A percentile compares a stretch with the other conserved stretches of the same genome.
phyloP scores from a whole-genome alignment of 306 rosid genomes.

The Vigna unguiculata region DNA sequence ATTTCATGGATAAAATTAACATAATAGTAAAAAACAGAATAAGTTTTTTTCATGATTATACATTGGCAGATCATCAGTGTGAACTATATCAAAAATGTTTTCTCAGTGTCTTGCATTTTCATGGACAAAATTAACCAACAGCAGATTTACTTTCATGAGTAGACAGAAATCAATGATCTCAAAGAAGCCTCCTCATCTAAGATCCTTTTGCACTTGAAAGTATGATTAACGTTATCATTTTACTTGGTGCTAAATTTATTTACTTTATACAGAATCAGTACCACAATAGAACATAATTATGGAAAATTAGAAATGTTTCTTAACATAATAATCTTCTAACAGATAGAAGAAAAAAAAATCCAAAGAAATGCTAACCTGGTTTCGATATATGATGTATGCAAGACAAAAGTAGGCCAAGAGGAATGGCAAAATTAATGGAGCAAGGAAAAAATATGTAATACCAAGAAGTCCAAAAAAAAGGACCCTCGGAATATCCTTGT shows the following conservation, averaged over 20 bases:
- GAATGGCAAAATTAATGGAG: slow-evolving; percentile 94
- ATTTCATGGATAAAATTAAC: slow-evolving; percentile 33
- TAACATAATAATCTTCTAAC: slow-evolving; percentile 35
- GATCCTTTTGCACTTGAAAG: slow-evolving; percentile 6
- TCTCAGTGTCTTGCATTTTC: too few species aligned
- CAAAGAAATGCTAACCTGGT: slow-evolving; percentile 70
- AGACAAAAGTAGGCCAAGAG: slow-evolving; percentile 79
- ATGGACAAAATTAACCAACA: neutral
- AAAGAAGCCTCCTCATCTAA: neutral
- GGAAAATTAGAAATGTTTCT: slow-evolving; percentile 4
- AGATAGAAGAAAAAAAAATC: neutral
- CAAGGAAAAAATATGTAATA: slow-evolving; percentile 85
- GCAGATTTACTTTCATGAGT: neutral
- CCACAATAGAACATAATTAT: neutral
- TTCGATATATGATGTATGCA: slow-evolving; percentile 75
- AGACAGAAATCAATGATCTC: neutral
- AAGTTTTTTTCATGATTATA: too few species aligned
- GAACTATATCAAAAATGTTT: too few species aligned
- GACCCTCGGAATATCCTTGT: slow-evolving; percentile 79
- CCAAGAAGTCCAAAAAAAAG: slow-evolving; percentile 97
- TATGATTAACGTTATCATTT: neutral
- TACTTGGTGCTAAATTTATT: slow-evolving; percentile 2
- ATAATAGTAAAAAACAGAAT: too few species aligned
- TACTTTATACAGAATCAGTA: neutral
- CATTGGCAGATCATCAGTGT: too few species aligned